Conservation (phyloP, 2,329 filamentous ascomycete species). For the Talaromyces sp. region DNA sequence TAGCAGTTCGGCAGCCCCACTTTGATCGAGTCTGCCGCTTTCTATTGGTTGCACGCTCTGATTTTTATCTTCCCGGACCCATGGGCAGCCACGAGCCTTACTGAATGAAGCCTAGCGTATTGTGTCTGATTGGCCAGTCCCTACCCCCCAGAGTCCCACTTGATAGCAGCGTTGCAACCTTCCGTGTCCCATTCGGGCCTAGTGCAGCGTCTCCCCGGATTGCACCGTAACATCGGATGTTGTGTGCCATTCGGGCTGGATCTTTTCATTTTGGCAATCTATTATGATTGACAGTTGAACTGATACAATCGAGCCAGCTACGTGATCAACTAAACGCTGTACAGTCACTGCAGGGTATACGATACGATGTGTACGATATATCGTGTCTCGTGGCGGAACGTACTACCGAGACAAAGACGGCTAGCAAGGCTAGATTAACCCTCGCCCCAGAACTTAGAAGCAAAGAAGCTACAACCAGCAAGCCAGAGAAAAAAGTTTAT, state of each 20-base stretch:
- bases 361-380: too few species aligned
- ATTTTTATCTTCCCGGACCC: conserved; percentile 7
- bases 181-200: neutral
- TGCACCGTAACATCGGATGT: conserved; percentile 2
- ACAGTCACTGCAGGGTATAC: too few species aligned
- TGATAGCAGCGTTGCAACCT: conserved; percentile 18
- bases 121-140: neutral
- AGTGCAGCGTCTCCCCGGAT: neutral
- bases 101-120: neutral
- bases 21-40: neutral
- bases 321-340: too few species aligned
- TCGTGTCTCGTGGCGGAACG: neutral
- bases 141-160: neutral
- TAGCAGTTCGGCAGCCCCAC: neutral
- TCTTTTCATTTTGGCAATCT: too few species aligned
- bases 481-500: neutral
- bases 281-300: too few species aligned
- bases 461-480: neutral
- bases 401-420: neutral
- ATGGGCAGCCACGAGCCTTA: neutral
- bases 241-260: neutral
- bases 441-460: neutral
- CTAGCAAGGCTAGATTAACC: neutral
- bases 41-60: neutral
- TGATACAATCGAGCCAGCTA: too few species aligned